These are phyloP conservation scores for Scytalidium lignicola DNA, from an alignment of 2,329 filamentous ascomycete species.

Conservation along the genomic window DNA sequence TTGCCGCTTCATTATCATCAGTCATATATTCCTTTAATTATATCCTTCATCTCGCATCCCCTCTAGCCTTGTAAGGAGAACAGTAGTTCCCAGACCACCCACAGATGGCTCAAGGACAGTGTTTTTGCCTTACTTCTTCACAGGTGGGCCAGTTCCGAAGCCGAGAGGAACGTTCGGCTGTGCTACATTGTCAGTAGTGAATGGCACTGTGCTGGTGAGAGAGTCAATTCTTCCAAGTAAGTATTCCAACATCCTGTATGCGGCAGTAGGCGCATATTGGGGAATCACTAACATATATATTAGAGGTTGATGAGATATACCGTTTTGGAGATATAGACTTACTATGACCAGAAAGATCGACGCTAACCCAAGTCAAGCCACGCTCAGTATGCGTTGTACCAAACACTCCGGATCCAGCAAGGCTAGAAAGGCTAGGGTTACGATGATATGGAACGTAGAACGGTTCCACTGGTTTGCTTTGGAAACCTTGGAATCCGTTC, in stretches of 20 bases:
- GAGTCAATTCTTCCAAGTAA: conserved; percentile 64
- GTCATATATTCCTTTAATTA: no score
- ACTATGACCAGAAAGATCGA: conserved; percentile 61
- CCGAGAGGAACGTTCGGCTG: conserved; percentile 13
- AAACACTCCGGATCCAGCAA: conserved; percentile 63
- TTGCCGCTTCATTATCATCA: no score
- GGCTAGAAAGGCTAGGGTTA: conserved; percentile 64
- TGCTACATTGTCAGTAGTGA: conserved; percentile 23
- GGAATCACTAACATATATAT: conserved; percentile 34
- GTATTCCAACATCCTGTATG: conserved; percentile 70
- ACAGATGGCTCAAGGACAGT: background rate
- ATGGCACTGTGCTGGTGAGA: conserved; percentile 38
- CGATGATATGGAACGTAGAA: conserved; percentile 47
- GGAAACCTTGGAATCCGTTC: conserved; percentile 56
- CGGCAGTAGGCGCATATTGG: conserved; percentile 62
- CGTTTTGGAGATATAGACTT: conserved; percentile 34
- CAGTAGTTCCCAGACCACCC: no score
- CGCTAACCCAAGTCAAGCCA: conserved; percentile 65
- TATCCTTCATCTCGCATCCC: no score
- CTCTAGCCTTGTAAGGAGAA: no score
- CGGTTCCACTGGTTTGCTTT: conserved; percentile 32
- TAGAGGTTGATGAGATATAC: no score
- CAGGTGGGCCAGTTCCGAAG: conserved; percentile 12
- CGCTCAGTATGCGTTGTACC: conserved; percentile 70
- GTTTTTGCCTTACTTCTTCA: background rate